A percentile compares a stretch with the other conserved stretches of the same genome.
Conservation (phyloP, 768 basidiomycete genomes). For the Chalciporus piperatus region DNA sequence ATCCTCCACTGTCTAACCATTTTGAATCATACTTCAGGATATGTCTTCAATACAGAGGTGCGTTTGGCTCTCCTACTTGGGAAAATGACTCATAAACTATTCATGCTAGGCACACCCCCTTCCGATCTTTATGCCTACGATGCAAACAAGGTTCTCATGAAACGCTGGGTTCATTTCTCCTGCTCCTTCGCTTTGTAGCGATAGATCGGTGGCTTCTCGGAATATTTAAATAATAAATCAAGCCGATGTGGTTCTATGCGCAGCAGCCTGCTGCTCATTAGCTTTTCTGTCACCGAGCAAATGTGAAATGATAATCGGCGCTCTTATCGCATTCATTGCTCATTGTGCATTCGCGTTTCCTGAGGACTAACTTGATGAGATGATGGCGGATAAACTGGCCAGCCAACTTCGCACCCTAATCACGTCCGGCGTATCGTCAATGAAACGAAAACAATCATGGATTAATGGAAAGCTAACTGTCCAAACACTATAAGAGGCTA, state of each 20-base stretch:
- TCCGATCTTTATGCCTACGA: conserved; percentile 61
- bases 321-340: too few relatives aligned
- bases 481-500: conserved; percentile 10
- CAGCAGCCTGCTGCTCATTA: too few relatives aligned
- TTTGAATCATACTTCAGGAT: conserved; percentile 43
- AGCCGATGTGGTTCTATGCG: neutral
- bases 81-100: neutral
- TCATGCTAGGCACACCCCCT: conserved; percentile 58
- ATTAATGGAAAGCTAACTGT: conserved; percentile 9
- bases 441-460: conserved; percentile 1
- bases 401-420: neutral
- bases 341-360: too few relatives aligned
- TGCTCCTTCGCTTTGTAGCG: neutral
- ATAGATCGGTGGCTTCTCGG: neutral
- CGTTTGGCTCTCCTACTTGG: conserved; percentile 9
- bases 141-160: conserved; percentile 47
- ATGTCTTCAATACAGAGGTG: conserved; percentile 93
- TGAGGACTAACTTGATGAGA: too few relatives aligned
- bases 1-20: conserved; percentile 8
- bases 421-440: neutral
- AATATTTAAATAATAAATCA: neutral
- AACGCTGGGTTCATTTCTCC: neutral
- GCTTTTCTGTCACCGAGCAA: too few relatives aligned
- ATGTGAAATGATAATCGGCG: neutral
- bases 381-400: neutral